These are phyloP conservation scores for Sarcomyxa edulis DNA, from an alignment of 768 basidiomycete genomes.

Conservation along the genomic window DNA sequence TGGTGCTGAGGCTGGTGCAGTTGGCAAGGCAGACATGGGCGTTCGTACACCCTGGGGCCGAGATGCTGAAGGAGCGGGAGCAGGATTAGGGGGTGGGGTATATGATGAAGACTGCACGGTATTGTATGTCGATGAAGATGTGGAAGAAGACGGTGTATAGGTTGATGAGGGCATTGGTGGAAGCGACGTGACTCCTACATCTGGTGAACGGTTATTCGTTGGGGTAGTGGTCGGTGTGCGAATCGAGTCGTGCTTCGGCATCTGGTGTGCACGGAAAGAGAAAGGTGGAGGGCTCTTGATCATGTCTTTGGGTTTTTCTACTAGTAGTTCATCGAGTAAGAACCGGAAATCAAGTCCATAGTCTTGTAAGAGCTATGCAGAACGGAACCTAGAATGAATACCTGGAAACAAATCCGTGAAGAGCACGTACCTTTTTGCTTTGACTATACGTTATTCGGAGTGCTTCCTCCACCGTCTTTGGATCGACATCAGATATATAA, in stretches of 20 bases:
- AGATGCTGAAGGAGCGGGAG: constrained; percentile 12
- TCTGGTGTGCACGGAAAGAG: constrained; percentile 24
- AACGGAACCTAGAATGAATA: neutral
- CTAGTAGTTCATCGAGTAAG: constrained; percentile 73
- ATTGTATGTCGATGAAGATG: constrained; percentile 12
- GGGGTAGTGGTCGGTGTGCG: too few species aligned
- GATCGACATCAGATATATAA: constrained; percentile 74
- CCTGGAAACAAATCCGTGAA: neutral
- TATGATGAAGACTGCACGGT: constrained; percentile 8
- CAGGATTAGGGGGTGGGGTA: constrained; percentile 5
- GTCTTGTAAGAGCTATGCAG: constrained; percentile 73
- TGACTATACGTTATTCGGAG: constrained; percentile 72
- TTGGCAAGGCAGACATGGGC: neutral
- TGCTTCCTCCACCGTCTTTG: constrained; percentile 70
- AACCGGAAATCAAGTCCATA: constrained; percentile 93
- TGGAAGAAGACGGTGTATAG: constrained; percentile 4
- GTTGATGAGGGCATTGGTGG: constrained; percentile 8
- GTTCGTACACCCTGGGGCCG: too few species aligned
- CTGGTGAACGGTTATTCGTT: constrained; percentile 5
- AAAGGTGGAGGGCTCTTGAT: constrained; percentile 22
- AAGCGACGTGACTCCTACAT: constrained; percentile 11
- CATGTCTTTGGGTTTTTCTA: constrained; percentile 40
- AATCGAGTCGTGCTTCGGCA: constrained; percentile 22
- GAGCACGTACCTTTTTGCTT: constrained; percentile 77
- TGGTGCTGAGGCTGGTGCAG: constrained; percentile 4